Evolutionary conservation across 352 stramenopile species (phyloP).

Genomic region (Globisporangium megalacanthum): DNA sequence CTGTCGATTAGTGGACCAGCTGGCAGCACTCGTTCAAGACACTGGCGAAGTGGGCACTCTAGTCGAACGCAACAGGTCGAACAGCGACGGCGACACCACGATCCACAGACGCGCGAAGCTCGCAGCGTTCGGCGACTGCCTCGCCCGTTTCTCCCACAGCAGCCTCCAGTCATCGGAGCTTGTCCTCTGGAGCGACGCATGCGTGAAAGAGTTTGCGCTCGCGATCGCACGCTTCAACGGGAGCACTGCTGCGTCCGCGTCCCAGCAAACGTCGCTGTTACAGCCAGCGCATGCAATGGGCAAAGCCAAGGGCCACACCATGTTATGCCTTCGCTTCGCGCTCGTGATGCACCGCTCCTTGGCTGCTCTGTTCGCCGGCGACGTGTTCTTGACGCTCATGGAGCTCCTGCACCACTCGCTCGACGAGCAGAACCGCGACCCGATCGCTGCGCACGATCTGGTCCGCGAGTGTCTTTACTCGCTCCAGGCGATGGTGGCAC

Average conservation of each 20-base stretch:
- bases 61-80: neutral
- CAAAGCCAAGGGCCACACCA: slow-evolving; percentile 9
- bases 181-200: slow-evolving; percentile 47
- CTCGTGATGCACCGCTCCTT: slow-evolving; percentile 47
- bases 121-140: slow-evolving; percentile 13
- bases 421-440: slow-evolving; percentile 28
- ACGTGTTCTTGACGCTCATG: slow-evolving; percentile 53
- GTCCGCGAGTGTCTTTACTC: slow-evolving; percentile 41
- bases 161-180: slow-evolving; percentile 25
- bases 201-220: slow-evolving; percentile 47
- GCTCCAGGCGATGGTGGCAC: slow-evolving; percentile 29
- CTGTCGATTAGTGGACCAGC: slow-evolving; percentile 8
- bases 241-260: neutral
- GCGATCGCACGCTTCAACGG: slow-evolving; percentile 25
- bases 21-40: neutral
- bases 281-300: neutral
- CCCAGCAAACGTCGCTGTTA: neutral
- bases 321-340: slow-evolving; percentile 44
- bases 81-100: neutral
- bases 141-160: slow-evolving; percentile 1
- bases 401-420: slow-evolving; percentile 43
- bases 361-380: slow-evolving; percentile 41
- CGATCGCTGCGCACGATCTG: slow-evolving; percentile 14
- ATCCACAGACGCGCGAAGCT: neutral
- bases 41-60: neutral